phyloP scores from a whole-genome alignment of 1,139 yeast species.

The Magnusiomyces fungicola region DNA sequence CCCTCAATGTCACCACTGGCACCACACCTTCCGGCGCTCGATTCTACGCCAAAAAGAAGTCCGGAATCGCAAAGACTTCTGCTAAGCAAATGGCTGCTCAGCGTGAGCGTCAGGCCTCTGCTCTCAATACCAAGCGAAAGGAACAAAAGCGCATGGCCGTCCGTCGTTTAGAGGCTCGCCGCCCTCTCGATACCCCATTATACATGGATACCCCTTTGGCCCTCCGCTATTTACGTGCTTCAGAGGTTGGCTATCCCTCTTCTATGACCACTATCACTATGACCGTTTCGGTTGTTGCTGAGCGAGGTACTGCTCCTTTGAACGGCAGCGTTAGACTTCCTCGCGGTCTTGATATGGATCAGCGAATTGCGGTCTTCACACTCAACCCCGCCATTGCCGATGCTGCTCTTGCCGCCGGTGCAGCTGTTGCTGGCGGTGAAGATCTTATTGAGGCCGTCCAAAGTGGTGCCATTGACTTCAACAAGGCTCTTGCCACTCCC shows the following conservation, averaged over 20 bases:
- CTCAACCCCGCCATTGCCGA: conserved; percentile 45
- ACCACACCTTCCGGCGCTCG: background rate
- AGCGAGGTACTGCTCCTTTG: conserved; percentile 70
- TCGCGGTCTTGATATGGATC: conserved; percentile 58
- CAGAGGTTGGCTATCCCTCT: conserved; percentile 79
- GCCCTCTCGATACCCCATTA: conserved; percentile 37
- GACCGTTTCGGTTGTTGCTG: conserved; percentile 62
- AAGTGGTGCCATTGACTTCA: conserved; percentile 56
- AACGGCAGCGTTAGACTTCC: conserved; percentile 72
- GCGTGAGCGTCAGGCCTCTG: conserved; percentile 23
- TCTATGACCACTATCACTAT: conserved; percentile 61
- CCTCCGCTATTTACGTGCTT: conserved; percentile 71
- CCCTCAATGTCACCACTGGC: too few relatives aligned
- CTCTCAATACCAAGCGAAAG: conserved; percentile 19
- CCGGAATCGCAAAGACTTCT: conserved; percentile 24
- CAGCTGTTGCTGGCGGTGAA: conserved; percentile 58
- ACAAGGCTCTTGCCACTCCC: conserved; percentile 79
- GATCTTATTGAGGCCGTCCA: conserved; percentile 60
- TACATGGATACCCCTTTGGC: conserved; percentile 71
- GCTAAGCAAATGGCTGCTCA: conserved; percentile 30
- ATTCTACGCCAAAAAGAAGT: conserved; percentile 17
- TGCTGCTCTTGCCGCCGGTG: conserved; percentile 52
- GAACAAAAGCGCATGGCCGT: conserved; percentile 22
- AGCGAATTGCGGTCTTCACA: conserved; percentile 62
- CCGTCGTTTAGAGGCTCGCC: conserved; percentile 23